Percentiles rank a stretch among this genome's conserved stretches.
These are phyloP conservation scores for Acer campestre DNA, from an alignment of 345 rosid species.

Conservation along the genomic window DNA sequence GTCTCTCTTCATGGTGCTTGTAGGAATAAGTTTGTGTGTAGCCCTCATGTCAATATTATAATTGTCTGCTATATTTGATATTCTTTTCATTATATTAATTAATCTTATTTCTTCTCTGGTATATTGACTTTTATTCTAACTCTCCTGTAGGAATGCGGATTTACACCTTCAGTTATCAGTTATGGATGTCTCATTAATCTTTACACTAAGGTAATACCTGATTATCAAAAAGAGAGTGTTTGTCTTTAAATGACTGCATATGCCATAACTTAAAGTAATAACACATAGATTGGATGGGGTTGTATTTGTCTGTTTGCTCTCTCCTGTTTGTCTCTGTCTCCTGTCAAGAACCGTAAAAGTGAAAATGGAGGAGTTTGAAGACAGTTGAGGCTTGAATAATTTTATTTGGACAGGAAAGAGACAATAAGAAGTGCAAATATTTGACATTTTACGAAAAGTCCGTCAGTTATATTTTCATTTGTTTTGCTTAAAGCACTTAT, in stretches of 20 bases:
- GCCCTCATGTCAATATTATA: not conserved
- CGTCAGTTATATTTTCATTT: not conserved
- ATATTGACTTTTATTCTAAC: conserved; percentile 10
- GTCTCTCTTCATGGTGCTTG: not conserved
- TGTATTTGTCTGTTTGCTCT: not conserved
- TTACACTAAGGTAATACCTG: conserved; percentile 62
- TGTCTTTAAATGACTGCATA: not conserved
- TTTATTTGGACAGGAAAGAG: not conserved
- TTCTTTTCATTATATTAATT: not conserved
- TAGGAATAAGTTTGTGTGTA: not conserved
- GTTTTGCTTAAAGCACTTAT: too few species aligned
- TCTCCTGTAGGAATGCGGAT: conserved; percentile 80
- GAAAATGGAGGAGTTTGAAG: not conserved
- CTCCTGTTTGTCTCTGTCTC: not conserved
- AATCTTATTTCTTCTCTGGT: not conserved
- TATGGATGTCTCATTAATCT: conserved; percentile 94
- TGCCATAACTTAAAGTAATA: not conserved
- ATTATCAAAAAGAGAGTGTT: not conserved
- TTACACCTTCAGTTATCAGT: conserved; percentile 79
- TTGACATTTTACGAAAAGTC: not conserved
- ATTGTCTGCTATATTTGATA: not conserved
- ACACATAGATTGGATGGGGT: not conserved
- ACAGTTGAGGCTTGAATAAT: not conserved
- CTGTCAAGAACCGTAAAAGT: not conserved
- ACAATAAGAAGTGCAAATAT: not conserved